Percentiles rank a stretch among this genome's conserved stretches.
These are phyloP conservation scores for Venturia oleaginea DNA, from an alignment of 2,329 filamentous ascomycete species.

Conservation along the genomic window DNA sequence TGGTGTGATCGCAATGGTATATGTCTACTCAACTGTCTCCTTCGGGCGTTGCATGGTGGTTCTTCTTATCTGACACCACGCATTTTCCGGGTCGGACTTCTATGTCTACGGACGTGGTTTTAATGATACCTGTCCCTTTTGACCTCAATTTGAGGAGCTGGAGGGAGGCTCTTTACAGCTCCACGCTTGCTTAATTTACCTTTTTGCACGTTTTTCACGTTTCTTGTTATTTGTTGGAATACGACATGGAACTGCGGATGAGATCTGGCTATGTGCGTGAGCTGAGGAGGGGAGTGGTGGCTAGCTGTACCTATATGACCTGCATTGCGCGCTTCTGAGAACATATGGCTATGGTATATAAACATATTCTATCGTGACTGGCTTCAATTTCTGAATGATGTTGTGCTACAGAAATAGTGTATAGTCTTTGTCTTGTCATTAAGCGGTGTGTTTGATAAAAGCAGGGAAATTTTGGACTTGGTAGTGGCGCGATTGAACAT, in stretches of 20 bases:
- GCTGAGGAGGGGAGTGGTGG: not conserved
- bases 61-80: not conserved
- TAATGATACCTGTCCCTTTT: slow-evolving; percentile 3
- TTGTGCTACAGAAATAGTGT: not conserved
- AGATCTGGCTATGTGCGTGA: not conserved
- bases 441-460: not conserved
- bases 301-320: not conserved
- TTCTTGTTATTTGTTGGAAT: not conserved
- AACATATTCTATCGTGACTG: not conserved
- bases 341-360: not conserved
- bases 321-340: not conserved
- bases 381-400: not conserved
- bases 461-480: not conserved
- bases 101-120: not conserved
- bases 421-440: no score
- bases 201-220: not conserved
- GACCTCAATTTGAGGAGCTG: not conserved
- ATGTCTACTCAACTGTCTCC: not conserved
- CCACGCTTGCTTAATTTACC: not conserved
- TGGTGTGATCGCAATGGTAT: not conserved
- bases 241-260: not conserved
- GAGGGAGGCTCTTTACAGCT: slow-evolving; percentile 1
- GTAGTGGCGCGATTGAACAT: not conserved
- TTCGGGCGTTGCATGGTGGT: not conserved
- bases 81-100: not conserved